phyloP scores from a whole-genome alignment of 371 early-diverging fungal species.

The Circinella minor region DNA sequence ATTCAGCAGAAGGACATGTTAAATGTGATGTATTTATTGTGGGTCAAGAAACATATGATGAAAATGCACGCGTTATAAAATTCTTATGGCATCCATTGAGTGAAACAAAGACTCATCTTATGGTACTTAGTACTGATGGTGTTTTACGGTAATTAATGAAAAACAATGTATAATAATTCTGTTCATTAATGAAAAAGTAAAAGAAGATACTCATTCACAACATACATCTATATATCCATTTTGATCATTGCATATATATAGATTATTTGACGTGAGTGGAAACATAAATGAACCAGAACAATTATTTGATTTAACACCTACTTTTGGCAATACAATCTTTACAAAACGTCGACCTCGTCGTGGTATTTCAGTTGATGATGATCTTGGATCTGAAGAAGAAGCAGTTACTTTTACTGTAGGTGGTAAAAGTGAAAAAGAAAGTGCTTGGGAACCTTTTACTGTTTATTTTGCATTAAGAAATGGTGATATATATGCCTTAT shows the following conservation, averaged over 20 bases:
- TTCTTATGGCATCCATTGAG: constrained; percentile 53
- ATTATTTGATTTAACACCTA: constrained; percentile 45
- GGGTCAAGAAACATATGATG: constrained; percentile 7
- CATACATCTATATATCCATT: no score
- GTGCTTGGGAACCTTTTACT: constrained; percentile 51
- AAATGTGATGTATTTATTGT: constrained; percentile 21
- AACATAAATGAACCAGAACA: constrained; percentile 49
- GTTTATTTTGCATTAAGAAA: constrained; percentile 45
- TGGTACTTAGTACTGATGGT: constrained; percentile 40
- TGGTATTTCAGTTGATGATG: constrained; percentile 34
- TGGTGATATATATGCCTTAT: constrained; percentile 48
- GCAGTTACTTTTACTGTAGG: constrained; percentile 47
- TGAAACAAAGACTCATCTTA: constrained; percentile 43
- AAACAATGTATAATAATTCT: no score
- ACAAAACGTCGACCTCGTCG: background rate
- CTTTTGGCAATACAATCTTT: background rate
- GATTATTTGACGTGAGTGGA: constrained; percentile 47
- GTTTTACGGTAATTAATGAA: constrained; percentile 31
- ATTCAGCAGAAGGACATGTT: constrained; percentile 4
- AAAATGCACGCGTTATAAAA: constrained; percentile 25
- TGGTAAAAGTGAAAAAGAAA: constrained; percentile 31
- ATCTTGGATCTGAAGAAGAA: constrained; percentile 43
- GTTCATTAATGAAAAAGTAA: no score
- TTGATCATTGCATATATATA: background rate
- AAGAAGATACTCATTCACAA: no score